A percentile compares a stretch with the other conserved stretches of the same genome.
phyloP scores from a whole-genome alignment of 148 eudicot genomes.

The Gaultheria prostrata region DNA sequence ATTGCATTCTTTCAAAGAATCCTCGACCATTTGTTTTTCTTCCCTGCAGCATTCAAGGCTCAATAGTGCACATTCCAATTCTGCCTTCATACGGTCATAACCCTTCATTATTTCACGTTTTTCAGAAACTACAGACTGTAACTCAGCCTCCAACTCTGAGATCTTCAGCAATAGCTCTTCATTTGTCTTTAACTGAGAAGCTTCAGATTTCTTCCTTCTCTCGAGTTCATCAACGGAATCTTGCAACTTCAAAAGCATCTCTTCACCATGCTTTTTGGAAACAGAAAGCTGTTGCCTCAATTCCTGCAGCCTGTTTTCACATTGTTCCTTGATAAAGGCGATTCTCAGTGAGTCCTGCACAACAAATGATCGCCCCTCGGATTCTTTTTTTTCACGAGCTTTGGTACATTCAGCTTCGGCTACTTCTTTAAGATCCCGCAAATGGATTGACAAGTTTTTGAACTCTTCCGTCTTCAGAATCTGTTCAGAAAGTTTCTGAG shows the following conservation, averaged over 20 bases:
- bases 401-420: constrained; percentile 60
- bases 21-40: constrained; percentile 73
- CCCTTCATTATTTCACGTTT: constrained; percentile 60
- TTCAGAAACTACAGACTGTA: constrained; percentile 54
- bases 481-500: constrained; percentile 69
- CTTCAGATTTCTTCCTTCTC: constrained; percentile 70
- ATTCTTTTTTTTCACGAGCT: constrained; percentile 54
- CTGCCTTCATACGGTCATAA: constrained; percentile 69
- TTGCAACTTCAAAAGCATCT: constrained; percentile 85
- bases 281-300: constrained; percentile 65
- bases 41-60: constrained; percentile 94
- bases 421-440: constrained; percentile 84
- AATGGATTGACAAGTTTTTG: constrained; percentile 79
- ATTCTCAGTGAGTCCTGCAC: constrained; percentile 79
- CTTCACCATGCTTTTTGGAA: constrained; percentile 88
- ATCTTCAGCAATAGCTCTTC: constrained; percentile 68
- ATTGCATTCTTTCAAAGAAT: constrained; percentile 51
- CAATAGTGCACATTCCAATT: constrained; percentile 77
- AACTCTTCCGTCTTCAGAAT: constrained; percentile 78
- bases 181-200: constrained; percentile 55
- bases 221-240: constrained; percentile 80
- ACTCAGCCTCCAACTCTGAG: constrained; percentile 61
- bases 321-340: constrained; percentile 89
- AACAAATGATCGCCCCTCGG: constrained; percentile 47
- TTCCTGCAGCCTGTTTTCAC: constrained; percentile 79